These are phyloP conservation scores for Prunella vulgaris DNA, from an alignment of 257 asterid species.

Conservation along the genomic window DNA sequence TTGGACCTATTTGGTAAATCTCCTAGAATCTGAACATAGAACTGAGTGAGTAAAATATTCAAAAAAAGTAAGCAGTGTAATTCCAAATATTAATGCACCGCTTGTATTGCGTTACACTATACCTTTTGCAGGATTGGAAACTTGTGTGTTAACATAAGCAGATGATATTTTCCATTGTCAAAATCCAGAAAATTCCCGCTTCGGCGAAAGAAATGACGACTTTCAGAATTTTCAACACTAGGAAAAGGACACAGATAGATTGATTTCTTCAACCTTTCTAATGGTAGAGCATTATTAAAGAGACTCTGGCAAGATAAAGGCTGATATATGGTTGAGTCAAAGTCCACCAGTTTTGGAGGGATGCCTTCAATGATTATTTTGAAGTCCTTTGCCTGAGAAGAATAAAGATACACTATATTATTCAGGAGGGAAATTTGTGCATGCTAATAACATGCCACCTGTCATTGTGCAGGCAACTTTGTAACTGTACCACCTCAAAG, in stretches of 20 bases:
- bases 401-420: slow-evolving; percentile 8
- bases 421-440: not conserved
- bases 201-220: slow-evolving; percentile 27
- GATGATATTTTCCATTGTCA: slow-evolving; percentile 61
- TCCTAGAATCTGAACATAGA: slow-evolving; percentile 45
- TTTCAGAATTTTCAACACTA: slow-evolving; percentile 32
- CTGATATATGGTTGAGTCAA: slow-evolving; percentile 34
- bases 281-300: slow-evolving; percentile 34
- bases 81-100: slow-evolving; percentile 4
- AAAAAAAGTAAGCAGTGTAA: slow-evolving; percentile 3
- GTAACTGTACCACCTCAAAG: slow-evolving; percentile 52
- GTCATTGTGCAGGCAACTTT: slow-evolving; percentile 7
- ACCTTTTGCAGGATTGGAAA: slow-evolving; percentile 74
- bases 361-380: slow-evolving; percentile 56
- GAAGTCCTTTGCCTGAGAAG: slow-evolving; percentile 55
- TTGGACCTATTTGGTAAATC: slow-evolving; percentile 43
- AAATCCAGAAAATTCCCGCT: slow-evolving; percentile 37
- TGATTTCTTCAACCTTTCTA: slow-evolving; percentile 36
- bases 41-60: slow-evolving; percentile 12
- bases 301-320: slow-evolving; percentile 66
- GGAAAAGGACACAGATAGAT: slow-evolving; percentile 40
- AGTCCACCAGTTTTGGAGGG: slow-evolving; percentile 35
- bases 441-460: not conserved
- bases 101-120: slow-evolving; percentile 12
- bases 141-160: slow-evolving; percentile 69